These are phyloP conservation scores for Lathyrus tuberosus DNA, from an alignment of 306 rosid genomes.

Conservation along the genomic window DNA sequence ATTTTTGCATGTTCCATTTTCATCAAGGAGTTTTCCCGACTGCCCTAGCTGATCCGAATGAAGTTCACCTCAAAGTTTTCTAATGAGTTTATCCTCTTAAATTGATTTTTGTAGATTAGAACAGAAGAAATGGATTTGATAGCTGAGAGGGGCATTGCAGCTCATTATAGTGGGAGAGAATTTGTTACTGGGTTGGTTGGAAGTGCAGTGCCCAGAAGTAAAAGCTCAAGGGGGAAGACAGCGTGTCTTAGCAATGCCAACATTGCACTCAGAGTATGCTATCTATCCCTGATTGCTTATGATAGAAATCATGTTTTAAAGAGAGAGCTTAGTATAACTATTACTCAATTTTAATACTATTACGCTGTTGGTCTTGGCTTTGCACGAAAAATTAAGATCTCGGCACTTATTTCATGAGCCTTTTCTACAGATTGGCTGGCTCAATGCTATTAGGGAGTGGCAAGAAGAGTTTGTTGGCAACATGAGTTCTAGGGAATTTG, in stretches of 20 bases:
- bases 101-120: slow-evolving; percentile 69
- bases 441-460: slow-evolving; percentile 99
- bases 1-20: slow-evolving; percentile 34
- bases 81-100: slow-evolving; percentile 25
- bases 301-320: slow-evolving; percentile 37
- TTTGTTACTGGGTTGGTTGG: slow-evolving; percentile 71
- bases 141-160: slow-evolving; percentile 98
- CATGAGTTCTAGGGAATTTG: slow-evolving; percentile 99
- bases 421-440: slow-evolving; percentile 94
- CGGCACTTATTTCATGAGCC: slow-evolving; percentile 46
- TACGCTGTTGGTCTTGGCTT: slow-evolving; percentile 7
- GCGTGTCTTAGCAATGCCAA: slow-evolving; percentile 92
- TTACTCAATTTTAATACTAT: slow-evolving; percentile 32
- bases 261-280: slow-evolving; percentile 93
- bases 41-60: slow-evolving; percentile 24
- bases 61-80: slow-evolving; percentile 25
- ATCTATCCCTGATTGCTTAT: slow-evolving; percentile 32
- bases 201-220: slow-evolving; percentile 61
- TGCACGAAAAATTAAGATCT: slow-evolving; percentile 15
- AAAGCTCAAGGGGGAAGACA: slow-evolving; percentile 81
- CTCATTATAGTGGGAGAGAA: slow-evolving; percentile 92
- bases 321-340: slow-evolving; percentile 34
- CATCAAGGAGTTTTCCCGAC: slow-evolving; percentile 12
- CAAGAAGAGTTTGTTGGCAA: slow-evolving; percentile 99
- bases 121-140: slow-evolving; percentile 96